These are phyloP conservation scores for Cystoisospora suis DNA, from an alignment of 169 alveolate genomes.

Conservation along the genomic window DNA sequence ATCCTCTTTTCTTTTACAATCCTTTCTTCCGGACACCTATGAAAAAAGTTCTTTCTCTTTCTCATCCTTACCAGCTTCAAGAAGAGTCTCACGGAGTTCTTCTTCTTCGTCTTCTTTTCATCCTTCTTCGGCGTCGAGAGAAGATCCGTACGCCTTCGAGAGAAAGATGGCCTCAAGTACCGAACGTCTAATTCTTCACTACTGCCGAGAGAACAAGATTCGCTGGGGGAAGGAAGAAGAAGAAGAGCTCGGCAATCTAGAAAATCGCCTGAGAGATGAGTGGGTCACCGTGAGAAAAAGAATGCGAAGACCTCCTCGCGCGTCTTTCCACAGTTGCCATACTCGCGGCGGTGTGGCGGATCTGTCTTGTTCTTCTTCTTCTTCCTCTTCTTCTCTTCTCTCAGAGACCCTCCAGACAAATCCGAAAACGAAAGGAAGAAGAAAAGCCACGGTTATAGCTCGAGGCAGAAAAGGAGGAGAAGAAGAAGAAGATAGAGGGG, in stretches of 20 bases:
- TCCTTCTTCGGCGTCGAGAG: too few species aligned
- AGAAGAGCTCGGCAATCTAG: too few species aligned
- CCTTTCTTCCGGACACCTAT: not conserved
- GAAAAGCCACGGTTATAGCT: slow-evolving; percentile 66
- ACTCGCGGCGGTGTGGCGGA: not conserved
- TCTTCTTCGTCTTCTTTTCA: not conserved
- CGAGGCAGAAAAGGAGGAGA: not conserved
- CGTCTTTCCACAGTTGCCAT: not conserved
- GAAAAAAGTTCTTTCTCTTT: not conserved
- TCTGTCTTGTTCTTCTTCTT: not conserved
- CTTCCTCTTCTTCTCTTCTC: not conserved
- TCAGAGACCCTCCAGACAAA: slow-evolving; percentile 74
- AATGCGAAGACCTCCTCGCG: too few species aligned
- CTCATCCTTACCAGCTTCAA: not conserved
- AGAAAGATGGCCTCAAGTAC: too few species aligned
- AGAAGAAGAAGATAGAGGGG: not conserved
- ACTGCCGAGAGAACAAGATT: too few species aligned
- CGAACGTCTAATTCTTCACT: too few species aligned
- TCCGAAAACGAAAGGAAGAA: slow-evolving; percentile 1
- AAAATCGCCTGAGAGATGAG: too few species aligned
- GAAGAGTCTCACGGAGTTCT: not conserved
- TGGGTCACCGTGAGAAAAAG: too few species aligned
- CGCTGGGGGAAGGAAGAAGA: too few species aligned
- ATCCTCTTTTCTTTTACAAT: not conserved
- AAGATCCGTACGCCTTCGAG: too few species aligned